phyloP scores from a whole-genome alignment of 1,284 basidiomycete species.

The Trametes hirsuta region DNA sequence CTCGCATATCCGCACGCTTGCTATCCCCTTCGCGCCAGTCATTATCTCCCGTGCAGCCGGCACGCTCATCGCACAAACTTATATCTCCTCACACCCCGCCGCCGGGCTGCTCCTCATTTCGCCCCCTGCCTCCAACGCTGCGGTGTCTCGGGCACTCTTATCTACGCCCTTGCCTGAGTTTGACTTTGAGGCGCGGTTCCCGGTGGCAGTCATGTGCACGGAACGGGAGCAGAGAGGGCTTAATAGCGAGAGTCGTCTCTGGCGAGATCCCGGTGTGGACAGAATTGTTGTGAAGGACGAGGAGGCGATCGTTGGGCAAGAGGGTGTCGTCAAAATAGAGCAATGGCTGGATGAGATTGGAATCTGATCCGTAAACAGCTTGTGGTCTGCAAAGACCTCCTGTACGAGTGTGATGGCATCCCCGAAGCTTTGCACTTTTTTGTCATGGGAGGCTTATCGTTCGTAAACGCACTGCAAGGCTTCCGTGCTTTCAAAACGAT shows the following conservation, averaged over 20 bases:
- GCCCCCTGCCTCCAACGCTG: constrained; percentile 51
- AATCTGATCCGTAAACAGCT: background rate
- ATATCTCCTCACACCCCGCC: constrained; percentile 67
- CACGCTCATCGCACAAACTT: constrained; percentile 64
- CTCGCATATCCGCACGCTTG: constrained; percentile 45
- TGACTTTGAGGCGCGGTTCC: constrained; percentile 66
- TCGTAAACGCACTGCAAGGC: too few relatives aligned
- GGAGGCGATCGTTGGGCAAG: constrained; percentile 19
- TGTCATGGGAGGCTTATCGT: too few relatives aligned
- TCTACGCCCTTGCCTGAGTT: constrained; percentile 52
- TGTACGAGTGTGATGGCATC: background rate
- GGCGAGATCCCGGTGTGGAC: constrained; percentile 25
- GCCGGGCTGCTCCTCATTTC: constrained; percentile 62
- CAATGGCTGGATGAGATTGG: constrained; percentile 30
- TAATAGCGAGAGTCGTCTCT: constrained; percentile 20
- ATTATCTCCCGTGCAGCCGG: constrained; percentile 55
- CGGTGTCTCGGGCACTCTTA: constrained; percentile 32
- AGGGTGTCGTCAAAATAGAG: constrained; percentile 27
- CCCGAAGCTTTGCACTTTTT: background rate
- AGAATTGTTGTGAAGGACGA: constrained; percentile 23
- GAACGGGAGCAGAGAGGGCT: constrained; percentile 19
- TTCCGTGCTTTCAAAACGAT: too few relatives aligned
- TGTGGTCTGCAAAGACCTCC: too few relatives aligned
- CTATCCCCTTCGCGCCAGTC: constrained; percentile 66
- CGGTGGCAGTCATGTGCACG: constrained; percentile 54